These are phyloP conservation scores for Barnettozyma salicaria DNA, from an alignment of 805 yeast species.

Conservation along the genomic window DNA sequence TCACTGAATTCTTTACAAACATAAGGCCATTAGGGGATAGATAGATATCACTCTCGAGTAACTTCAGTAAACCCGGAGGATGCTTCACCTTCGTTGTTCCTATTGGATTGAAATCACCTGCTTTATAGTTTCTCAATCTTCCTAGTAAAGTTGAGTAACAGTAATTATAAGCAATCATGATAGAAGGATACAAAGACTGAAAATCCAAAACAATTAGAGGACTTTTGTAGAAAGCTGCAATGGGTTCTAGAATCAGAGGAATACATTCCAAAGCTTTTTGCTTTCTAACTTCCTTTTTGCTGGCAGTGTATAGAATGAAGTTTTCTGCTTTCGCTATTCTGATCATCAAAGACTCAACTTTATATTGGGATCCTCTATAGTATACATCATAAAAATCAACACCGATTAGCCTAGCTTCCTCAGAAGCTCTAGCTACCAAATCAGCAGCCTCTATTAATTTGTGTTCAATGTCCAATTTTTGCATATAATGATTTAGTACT, in stretches of 20 bases:
- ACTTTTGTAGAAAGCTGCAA: conserved; percentile 74
- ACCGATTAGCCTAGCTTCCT: conserved; percentile 81
- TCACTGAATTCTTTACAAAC: conserved; percentile 57
- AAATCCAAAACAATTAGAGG: conserved; percentile 90
- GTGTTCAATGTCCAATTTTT: conserved; percentile 38
- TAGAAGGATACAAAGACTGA: conserved; percentile 89
- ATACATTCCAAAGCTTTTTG: conserved; percentile 84
- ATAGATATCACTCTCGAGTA: conserved; percentile 48
- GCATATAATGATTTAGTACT: conserved; percentile 41
- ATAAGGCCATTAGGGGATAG: conserved; percentile 85
- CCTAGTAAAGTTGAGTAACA: conserved; percentile 76
- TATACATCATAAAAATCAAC: conserved; percentile 84
- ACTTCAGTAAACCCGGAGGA: conserved; percentile 50
- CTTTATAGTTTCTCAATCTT: conserved; percentile 43
- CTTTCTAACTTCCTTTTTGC: conserved; percentile 69
- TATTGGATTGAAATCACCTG: conserved; percentile 38
- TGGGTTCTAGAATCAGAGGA: conserved; percentile 91
- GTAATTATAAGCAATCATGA: conserved; percentile 85
- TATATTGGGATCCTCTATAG: conserved; percentile 89
- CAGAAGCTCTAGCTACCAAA: conserved; percentile 62
- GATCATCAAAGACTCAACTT: conserved; percentile 79
- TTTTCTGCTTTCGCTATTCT: conserved; percentile 76
- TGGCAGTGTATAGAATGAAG: conserved; percentile 68
- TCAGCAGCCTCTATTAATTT: conserved; percentile 48
- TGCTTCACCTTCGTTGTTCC: conserved; percentile 46